Percentiles rank a stretch among this genome's conserved stretches.
These are phyloP conservation scores for Picea engelmannii DNA, from an alignment of 83 land plant species.

Conservation along the genomic window DNA sequence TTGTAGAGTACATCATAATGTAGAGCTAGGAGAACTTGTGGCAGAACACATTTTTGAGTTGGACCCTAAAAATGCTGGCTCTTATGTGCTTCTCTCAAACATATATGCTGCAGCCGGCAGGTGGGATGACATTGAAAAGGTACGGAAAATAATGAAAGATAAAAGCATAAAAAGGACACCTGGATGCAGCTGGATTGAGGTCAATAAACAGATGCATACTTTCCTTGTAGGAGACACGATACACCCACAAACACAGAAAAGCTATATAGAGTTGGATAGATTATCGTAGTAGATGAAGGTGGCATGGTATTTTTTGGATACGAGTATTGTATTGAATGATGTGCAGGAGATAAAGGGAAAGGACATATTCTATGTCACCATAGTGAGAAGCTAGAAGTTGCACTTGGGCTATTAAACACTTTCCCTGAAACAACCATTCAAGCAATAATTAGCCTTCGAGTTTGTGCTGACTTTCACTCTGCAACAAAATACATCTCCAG, in stretches of 20 bases:
- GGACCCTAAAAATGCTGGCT: background rate
- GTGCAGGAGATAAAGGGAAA: background rate
- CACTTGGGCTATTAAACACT: background rate
- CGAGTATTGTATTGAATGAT: background rate
- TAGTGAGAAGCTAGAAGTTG: background rate
- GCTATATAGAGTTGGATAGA: background rate
- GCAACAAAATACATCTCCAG: too few relatives aligned
- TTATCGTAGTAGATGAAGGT: background rate
- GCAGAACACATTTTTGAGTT: background rate
- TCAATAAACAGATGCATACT: background rate
- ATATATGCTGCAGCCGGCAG: constrained; percentile 3
- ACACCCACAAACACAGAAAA: background rate
- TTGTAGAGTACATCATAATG: background rate
- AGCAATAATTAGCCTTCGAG: background rate
- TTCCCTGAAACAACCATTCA: background rate
- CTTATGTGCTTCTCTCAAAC: constrained; percentile 2
- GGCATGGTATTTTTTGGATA: background rate
- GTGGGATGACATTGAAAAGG: background rate
- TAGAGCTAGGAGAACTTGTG: background rate
- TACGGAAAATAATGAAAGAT: background rate
- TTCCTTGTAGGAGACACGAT: background rate
- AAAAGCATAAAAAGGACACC: background rate
- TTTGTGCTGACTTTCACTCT: too few relatives aligned
- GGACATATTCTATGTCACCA: background rate
- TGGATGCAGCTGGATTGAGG: constrained; percentile 4